A percentile compares a stretch with the other conserved stretches of the same genome.
phyloP scores from a whole-genome alignment of 2,329 filamentous ascomycete species.

The Sporothrix sp. region DNA sequence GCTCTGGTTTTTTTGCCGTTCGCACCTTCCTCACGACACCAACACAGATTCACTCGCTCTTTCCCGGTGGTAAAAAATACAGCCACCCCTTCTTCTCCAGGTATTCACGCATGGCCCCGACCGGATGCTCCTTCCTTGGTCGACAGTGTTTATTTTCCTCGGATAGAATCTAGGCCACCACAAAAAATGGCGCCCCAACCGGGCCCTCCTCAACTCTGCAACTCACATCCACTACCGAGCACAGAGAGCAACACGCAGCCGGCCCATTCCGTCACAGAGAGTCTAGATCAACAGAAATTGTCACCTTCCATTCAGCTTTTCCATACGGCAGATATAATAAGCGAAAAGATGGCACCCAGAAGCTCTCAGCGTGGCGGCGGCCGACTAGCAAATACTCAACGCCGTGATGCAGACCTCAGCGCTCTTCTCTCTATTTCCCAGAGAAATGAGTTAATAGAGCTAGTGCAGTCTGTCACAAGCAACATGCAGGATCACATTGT shows the following conservation, averaged over 20 bases:
- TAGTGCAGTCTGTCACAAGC: slow-evolving; percentile 44
- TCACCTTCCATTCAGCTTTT: neutral
- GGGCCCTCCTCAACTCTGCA: neutral
- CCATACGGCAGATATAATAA: neutral
- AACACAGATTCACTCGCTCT: too few species aligned
- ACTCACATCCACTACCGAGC: neutral
- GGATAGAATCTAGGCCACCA: neutral
- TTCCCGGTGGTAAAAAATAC: too few species aligned
- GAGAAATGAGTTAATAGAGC: slow-evolving; percentile 40
- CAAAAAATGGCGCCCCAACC: neutral
- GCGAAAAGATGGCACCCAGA: slow-evolving; percentile 14
- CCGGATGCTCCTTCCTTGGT: slow-evolving; percentile 7
- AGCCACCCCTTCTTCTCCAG: neutral
- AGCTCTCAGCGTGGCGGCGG: slow-evolving; percentile 12
- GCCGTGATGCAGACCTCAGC: slow-evolving; percentile 42
- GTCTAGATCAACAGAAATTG: neutral
- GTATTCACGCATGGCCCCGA: neutral
- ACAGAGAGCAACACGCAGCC: neutral
- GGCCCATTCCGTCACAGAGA: neutral
- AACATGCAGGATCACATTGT: slow-evolving; percentile 44
- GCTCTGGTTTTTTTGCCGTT: too few species aligned
- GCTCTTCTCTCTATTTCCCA: slow-evolving; percentile 38
- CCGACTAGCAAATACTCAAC: slow-evolving; percentile 20
- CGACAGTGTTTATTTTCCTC: neutral
- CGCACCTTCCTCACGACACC: too few species aligned